Conservation (phyloP, 2,329 filamentous ascomycete genomes). For the Ambrosiella cleistominuta region DNA sequence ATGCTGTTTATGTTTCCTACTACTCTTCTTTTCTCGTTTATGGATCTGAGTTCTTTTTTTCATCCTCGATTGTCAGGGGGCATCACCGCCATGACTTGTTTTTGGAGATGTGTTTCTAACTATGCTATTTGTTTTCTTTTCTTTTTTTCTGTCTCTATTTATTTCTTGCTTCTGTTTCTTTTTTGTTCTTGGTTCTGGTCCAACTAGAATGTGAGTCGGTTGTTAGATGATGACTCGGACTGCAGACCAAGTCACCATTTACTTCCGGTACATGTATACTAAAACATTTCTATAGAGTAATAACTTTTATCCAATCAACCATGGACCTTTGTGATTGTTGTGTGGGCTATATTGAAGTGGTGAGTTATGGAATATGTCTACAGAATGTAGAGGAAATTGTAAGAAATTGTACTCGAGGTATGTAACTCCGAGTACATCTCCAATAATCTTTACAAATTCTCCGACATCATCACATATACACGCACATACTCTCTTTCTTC, state of each 20-base stretch:
- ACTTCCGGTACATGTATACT: background rate
- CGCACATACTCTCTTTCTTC: no score
- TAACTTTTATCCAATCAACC: background rate
- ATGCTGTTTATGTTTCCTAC: conserved; percentile 5
- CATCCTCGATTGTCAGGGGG: background rate
- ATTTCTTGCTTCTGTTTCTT: background rate
- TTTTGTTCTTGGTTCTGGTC: background rate
- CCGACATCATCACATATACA: no score
- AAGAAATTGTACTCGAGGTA: no score
- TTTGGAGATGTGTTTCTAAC: background rate
- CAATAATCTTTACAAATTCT: no score
- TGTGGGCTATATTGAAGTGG: no score
- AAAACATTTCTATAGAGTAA: background rate
- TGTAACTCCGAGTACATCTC: no score
- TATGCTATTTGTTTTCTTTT: background rate
- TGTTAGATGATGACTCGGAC: background rate
- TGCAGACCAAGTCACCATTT: conserved; percentile 2
- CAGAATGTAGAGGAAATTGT: no score
- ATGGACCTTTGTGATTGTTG: no score
- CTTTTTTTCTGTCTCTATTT: background rate
- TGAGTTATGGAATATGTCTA: no score
- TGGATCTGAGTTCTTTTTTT: conserved; percentile 1
- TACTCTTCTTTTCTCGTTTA: conserved; percentile 6
- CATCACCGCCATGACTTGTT: background rate
- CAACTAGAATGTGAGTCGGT: conserved; percentile 18